Evolutionary conservation across 2,329 filamentous ascomycete genomes (phyloP), one percentile per base, ranked within the genome.

Genomic region (Lasiodiplodia gonubiensis): DNA sequence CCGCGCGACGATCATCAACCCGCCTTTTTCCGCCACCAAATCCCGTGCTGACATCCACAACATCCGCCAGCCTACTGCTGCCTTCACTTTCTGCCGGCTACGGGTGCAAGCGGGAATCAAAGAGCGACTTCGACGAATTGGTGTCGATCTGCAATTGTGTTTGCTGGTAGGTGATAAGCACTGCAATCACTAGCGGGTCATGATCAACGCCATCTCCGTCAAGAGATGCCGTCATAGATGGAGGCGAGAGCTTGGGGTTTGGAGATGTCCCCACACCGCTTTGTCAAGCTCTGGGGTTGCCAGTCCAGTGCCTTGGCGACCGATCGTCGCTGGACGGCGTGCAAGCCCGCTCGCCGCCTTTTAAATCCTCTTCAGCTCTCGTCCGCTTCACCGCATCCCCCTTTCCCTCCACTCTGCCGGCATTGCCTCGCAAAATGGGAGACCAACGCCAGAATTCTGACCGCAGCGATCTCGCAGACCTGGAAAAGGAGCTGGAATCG

Each of bases 401-500:
- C 6, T 25, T 48, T 11, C 4, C 8, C 12, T 42, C 16, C 11
- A n/a, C n/a, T 1, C 7, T 8, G 11, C 18, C 30, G 10, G 14
- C 21, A 7, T 21, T n/a, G 12, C 35, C n/a, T 37, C 18, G 27
- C 6, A 25, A 23, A 5, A 63, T 63, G 59, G 59, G 12, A 25
- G 4, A 21, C 2, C 21, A 37, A 3, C 25, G 35, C 18, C 46
- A 35, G 11, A 33, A 25, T n/a, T 12, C 59, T 10, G 42, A 51
- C 27, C 59, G 59, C n/a, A 14, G 25, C 16, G 59, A 63, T 4
- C 59, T 46, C 8, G 66, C 66, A 14, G 25, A 23, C 27, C 25
- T 64, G 25, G 66, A 67, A 48, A 67, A 64, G n/a, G 59, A 63
- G 14, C 8, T 67, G 23, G 66, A 67, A n/a, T 63, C 54, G 30